A percentile compares a stretch with the other conserved stretches of the same genome.
Conservation (phyloP, 2,329 filamentous ascomycete species). For the Fusarium robinianum region DNA sequence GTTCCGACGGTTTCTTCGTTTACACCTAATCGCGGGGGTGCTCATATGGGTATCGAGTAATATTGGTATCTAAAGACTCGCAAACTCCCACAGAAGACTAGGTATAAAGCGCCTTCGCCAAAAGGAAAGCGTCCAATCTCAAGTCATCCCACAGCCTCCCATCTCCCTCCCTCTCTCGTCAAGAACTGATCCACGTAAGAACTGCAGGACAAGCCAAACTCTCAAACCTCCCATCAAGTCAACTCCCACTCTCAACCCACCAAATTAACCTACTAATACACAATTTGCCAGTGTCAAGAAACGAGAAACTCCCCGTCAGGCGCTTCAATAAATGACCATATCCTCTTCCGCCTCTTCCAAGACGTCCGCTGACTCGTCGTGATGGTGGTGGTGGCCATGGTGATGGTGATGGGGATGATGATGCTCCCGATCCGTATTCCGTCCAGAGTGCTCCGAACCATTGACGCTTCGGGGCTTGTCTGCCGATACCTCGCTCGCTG, state of each 20-base stretch:
- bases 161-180: too few species aligned
- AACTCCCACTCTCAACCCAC: too few species aligned
- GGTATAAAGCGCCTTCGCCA: constrained; percentile 9
- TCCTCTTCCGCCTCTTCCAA: constrained; percentile 87
- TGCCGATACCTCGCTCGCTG: constrained; percentile 12
- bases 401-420: constrained; percentile 14
- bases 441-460: constrained; percentile 9
- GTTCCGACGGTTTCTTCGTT: too few species aligned
- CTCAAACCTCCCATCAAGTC: too few species aligned
- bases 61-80: constrained; percentile 6
- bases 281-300: too few species aligned
- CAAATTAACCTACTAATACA: too few species aligned
- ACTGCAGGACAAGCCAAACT: too few species aligned
- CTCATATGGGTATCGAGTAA: constrained; percentile 21
- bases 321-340: constrained; percentile 86
- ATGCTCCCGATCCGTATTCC: constrained; percentile 18
- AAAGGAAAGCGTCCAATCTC: too few species aligned
- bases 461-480: constrained; percentile 11
- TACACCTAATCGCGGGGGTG: too few species aligned
- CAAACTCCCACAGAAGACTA: constrained; percentile 8
- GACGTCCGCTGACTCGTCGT: constrained; percentile 76
- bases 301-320: neutral
- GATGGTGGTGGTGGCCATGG: constrained; percentile 49
- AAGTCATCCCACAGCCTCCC: neutral
- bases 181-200: too few species aligned